phyloP scores from a whole-genome alignment of 768 basidiomycete species.

The Amanita inopinata region DNA sequence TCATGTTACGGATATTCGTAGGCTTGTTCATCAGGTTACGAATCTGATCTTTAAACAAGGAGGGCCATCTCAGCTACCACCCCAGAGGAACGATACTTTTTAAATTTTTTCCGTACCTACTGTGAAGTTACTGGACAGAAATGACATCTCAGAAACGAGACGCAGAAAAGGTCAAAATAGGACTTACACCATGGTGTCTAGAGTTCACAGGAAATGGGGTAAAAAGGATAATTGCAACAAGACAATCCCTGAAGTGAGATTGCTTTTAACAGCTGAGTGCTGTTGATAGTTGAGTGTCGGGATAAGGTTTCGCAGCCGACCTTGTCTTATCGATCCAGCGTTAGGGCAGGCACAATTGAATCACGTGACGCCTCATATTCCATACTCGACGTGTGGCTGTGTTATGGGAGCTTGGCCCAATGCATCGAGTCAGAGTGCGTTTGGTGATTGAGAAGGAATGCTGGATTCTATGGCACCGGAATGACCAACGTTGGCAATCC shows the following conservation, averaged over 20 bases:
- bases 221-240: conserved; percentile 19
- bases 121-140: conserved; percentile 70
- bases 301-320: conserved; percentile 27
- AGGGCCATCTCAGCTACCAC: conserved; percentile 11
- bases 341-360: conserved; percentile 26
- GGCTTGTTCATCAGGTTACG: conserved; percentile 81
- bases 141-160: conserved; percentile 17
- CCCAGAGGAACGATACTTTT: not conserved
- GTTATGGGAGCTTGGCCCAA: too few species aligned
- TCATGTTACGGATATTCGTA: conserved; percentile 93
- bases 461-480: not conserved
- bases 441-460: too few species aligned
- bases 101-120: conserved; percentile 42
- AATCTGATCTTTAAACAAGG: conserved; percentile 57
- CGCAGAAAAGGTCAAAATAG: conserved; percentile 8
- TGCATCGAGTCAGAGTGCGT: too few species aligned
- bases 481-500: conserved; percentile 20
- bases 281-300: conserved; percentile 27
- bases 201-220: conserved; percentile 25
- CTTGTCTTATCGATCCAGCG: conserved; percentile 31
- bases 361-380: conserved; percentile 2
- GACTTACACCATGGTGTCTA: conserved; percentile 79
- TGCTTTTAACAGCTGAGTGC: conserved; percentile 25
- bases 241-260: conserved; percentile 20
- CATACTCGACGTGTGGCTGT: too few species aligned